Base-by-base conservation (phyloP, 176 grass and related monocot genomes). In the Elaeis guineensis region DNA sequence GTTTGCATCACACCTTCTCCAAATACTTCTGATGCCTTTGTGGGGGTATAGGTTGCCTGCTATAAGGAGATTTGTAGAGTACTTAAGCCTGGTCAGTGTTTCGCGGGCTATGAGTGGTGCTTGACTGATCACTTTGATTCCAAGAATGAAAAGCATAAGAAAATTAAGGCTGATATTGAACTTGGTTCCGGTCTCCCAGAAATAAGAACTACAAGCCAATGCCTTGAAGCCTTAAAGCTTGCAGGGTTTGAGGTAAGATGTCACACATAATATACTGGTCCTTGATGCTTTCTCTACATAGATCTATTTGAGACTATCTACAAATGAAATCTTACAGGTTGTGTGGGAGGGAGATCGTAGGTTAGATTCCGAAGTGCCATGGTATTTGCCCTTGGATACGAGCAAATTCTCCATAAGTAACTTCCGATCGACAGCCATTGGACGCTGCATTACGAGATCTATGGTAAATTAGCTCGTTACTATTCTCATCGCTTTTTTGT, bases 171-270 rank as follows among this genome's bases (percentile, higher is more conserved):
- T 21, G 20, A 55, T 3, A 14, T 55, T 9, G 53, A 55, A 17
- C n/a, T 55, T 19, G 18, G 53, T 11, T 21, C 21, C 21, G 53
- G 53, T 19, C 19, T 55, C 20, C 53, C 53, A 8, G 53, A 55
- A 4, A 21, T 55, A 8, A 55, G 19, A 19, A 55, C 53, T 9
- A 55, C 53, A 8, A 3, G 4, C 9, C 53, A 55, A 55, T 55
- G 53, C 20, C 53, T 55, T 55, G 53, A 55, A 55, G 53, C 53
- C 4, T 9, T 55, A 21, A 55, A 55, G 20, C 53, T 55, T 19
- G 53, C 53, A 55, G 53, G 53, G 21, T 55, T 55, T 55, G 53
- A 55, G 53, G 53, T 55, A 55, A 55, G 8, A 55, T 18, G 19
- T 20, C 6, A 55, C 8, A 2, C 3, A 21, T 2, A 18, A 19